Evolutionary conservation across 352 stramenopile species (phyloP).

Genomic region (Phytophthora citricola): DNA sequence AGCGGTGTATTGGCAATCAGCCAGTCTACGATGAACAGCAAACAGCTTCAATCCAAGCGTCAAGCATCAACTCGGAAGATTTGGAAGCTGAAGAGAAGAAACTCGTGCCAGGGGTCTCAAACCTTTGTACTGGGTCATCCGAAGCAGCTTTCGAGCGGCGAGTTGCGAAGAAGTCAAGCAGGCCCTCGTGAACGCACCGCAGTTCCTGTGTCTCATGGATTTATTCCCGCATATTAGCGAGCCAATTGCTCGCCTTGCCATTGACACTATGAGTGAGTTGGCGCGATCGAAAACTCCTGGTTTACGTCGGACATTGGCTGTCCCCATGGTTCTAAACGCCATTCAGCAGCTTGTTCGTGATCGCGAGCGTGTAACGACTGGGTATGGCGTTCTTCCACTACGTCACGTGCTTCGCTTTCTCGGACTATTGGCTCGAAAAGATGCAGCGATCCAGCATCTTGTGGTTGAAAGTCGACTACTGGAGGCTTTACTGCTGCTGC

Average conservation of each 20-base stretch:
- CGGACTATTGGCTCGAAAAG: constrained; percentile 49
- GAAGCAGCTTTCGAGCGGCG: constrained; percentile 38
- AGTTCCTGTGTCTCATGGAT: constrained; percentile 55
- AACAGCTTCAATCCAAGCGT: constrained; percentile 1
- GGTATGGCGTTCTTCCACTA: constrained; percentile 26
- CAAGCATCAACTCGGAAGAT: neutral
- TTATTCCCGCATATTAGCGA: constrained; percentile 51
- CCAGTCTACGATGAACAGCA: constrained; percentile 1
- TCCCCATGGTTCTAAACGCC: constrained; percentile 52
- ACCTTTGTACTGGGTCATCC: constrained; percentile 43
- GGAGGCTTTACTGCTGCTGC: constrained; percentile 49
- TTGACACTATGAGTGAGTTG: constrained; percentile 50
- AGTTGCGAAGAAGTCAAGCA: constrained; percentile 38
- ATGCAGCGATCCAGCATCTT: constrained; percentile 51
- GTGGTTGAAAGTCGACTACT: constrained; percentile 63
- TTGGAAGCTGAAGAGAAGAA: constrained; percentile 25
- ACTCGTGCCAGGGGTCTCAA: constrained; percentile 29
- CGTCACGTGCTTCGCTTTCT: constrained; percentile 58
- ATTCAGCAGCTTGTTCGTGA: constrained; percentile 51
- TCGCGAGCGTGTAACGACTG: constrained; percentile 26
- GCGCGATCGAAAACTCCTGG: constrained; percentile 24
- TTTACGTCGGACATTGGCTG: constrained; percentile 42
- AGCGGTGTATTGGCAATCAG: constrained; percentile 21
- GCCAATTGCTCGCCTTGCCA: constrained; percentile 45
- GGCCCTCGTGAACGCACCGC: constrained; percentile 43